phyloP scores from a whole-genome alignment of 2,329 filamentous ascomycete species.

The Claviceps quebecensis region DNA sequence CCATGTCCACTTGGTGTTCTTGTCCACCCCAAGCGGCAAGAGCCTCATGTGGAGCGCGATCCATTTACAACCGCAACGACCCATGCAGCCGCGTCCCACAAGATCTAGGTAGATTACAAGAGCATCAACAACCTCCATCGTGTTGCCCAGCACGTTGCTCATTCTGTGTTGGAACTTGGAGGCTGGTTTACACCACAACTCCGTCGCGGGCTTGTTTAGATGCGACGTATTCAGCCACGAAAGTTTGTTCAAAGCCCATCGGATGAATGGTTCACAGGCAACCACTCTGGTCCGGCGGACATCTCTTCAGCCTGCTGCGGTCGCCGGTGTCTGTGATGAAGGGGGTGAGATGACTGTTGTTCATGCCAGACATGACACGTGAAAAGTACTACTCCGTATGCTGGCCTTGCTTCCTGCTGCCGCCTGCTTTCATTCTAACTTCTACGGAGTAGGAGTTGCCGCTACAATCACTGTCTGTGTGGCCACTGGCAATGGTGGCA shows the following conservation, averaged over 20 bases:
- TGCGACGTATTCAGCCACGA: not conserved
- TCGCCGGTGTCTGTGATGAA: not conserved
- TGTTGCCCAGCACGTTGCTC: not conserved
- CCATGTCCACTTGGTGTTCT: not conserved
- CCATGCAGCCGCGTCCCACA: slow-evolving; percentile 7
- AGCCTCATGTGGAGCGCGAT: slow-evolving; percentile 11
- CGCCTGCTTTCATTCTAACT: not conserved
- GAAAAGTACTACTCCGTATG: not conserved
- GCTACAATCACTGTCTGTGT: not conserved
- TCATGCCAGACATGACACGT: not conserved
- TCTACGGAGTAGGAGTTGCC: not conserved
- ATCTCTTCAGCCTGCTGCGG: not conserved
- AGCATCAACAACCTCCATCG: slow-evolving; percentile 4
- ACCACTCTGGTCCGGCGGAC: not conserved
- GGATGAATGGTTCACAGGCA: not conserved
- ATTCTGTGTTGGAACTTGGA: too few species aligned
- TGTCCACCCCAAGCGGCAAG: slow-evolving; percentile 3
- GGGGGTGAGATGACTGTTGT: not conserved
- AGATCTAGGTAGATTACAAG: slow-evolving; percentile 1
- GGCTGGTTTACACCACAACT: too few species aligned
- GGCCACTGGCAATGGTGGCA: too few species aligned
- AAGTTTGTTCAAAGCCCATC: not conserved
- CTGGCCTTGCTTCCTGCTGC: not conserved
- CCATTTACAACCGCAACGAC: slow-evolving; percentile 8
- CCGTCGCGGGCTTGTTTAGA: not conserved